These are phyloP conservation scores for Pseudozyma flocculosa DNA, from an alignment of 1,284 basidiomycete species.

Conservation along the genomic window DNA sequence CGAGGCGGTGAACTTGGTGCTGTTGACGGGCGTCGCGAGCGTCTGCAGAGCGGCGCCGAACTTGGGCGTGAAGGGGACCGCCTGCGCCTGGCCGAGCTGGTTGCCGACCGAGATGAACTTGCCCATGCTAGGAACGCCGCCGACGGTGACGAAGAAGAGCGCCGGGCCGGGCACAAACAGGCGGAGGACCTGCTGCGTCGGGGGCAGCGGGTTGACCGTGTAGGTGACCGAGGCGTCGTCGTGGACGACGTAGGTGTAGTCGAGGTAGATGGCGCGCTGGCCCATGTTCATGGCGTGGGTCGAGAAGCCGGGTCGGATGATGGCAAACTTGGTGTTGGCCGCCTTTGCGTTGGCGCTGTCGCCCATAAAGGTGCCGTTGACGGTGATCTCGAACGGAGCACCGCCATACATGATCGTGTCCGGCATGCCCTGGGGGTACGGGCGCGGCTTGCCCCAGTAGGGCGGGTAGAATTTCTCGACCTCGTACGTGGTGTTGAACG, in stretches of 20 bases:
- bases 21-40: constrained; percentile 41
- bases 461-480: constrained; percentile 49
- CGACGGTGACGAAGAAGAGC: constrained; percentile 50
- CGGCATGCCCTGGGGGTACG: constrained; percentile 33
- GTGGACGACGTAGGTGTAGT: constrained; percentile 10
- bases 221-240: constrained; percentile 28
- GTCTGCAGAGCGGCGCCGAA: constrained; percentile 21
- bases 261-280: constrained; percentile 61
- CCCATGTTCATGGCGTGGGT: constrained; percentile 96
- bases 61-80: constrained; percentile 27
- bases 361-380: constrained; percentile 14
- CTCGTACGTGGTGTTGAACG: constrained; percentile 61
- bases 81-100: constrained; percentile 13
- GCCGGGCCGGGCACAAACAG: constrained; percentile 43
- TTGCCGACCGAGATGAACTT: constrained; percentile 26
- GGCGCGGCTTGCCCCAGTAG: constrained; percentile 43
- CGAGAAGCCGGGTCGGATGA: constrained; percentile 85
- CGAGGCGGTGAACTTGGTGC: constrained; percentile 39
- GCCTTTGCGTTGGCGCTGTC: constrained; percentile 49
- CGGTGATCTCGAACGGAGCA: constrained; percentile 16
- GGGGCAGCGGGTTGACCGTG: constrained; percentile 47
- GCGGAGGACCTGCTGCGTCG: neutral
- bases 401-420: constrained; percentile 44
- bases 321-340: constrained; percentile 65
- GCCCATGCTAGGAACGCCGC: constrained; percentile 50